These are phyloP conservation scores for Pythium guiyangense DNA, from an alignment of 352 stramenopile genomes.

Conservation along the genomic window DNA sequence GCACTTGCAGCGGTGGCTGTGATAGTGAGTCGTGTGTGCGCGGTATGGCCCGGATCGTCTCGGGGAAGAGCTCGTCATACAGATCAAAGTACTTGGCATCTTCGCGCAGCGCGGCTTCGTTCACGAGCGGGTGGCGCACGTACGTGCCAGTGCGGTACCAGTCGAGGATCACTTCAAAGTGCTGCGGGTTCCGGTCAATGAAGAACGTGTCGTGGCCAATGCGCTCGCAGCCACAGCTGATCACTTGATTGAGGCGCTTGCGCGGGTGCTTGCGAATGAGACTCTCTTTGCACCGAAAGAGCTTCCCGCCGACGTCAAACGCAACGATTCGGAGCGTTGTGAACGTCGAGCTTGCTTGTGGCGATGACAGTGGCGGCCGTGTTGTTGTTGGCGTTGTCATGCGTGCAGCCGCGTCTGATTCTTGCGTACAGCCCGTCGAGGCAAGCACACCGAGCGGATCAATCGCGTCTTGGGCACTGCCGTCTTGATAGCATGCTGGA, in stretches of 20 bases:
- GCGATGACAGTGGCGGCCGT: no score
- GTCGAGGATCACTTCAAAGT: conserved; percentile 72
- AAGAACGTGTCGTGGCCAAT: conserved; percentile 48
- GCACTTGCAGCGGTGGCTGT: conserved; percentile 13
- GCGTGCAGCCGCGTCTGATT: background rate
- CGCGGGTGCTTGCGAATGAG: conserved; percentile 52
- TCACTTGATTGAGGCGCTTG: conserved; percentile 60
- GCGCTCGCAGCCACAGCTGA: conserved; percentile 49
- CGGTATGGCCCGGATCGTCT: no score
- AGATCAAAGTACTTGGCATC: conserved; percentile 73
- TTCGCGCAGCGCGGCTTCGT: conserved; percentile 41
- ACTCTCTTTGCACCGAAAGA: conserved; percentile 66
- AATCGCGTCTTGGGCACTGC: no score
- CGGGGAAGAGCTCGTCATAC: conserved; percentile 47
- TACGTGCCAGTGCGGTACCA: conserved; percentile 65
- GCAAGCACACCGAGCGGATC: no score
- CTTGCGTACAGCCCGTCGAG: no score
- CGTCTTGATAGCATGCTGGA: no score
- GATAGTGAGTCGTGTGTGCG: no score
- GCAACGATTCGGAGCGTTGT: conserved; percentile 19
- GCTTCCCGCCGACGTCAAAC: conserved; percentile 65
- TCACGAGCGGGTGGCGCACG: no score
- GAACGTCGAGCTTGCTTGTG: no score
- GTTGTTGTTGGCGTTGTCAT: no score
- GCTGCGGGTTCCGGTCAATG: conserved; percentile 65